Base-by-base conservation (phyloP, 495 filamentous ascomycete species). In the Emericellopsis terricola region DNA sequence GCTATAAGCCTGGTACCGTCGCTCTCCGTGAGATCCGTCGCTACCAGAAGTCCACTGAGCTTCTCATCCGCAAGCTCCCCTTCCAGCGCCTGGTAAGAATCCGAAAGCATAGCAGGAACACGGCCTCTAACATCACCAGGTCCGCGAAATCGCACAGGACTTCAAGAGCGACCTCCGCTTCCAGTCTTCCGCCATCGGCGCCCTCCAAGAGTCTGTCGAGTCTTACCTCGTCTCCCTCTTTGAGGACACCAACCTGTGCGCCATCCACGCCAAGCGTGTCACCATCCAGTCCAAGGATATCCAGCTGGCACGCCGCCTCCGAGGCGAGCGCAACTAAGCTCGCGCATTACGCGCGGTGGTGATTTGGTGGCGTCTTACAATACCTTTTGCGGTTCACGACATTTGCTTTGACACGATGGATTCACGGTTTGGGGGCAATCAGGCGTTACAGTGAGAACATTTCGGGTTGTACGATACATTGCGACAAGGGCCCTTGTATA, bases 21-120 rank as follows among this genome's bases (percentile, higher is more conserved):
- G 89, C 89, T 86, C 89, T 99, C 51, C 89, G 89, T 87, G 89
- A 99, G 72, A 99, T 99, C 60, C 91, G 89, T 86, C 89, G 89
- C 56, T 99, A 99, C 78, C 89, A 99, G 76, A 99, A 99, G 76
- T 94, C 85, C 48, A 99, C 89, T 52, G 89, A 99, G 82, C 87
- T 99, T 41, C 64, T 99, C 51, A 99, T 99, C 76, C 89, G 89
- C 76, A 99, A 99, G 83, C 84, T 99, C 50, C 89, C 89, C 56
- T 99, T 99, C 81, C 89, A 99, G 76, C 91, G 89, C 69, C 73
- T 99, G 54, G 89, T 65, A 60, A 54, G 61, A 57, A 31, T 15
- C 15, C 17, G 29, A 11, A 26, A 1, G n/a, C 23, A 8, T 3
- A 27, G 5, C 33, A 1, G 8, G 19, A 27, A 38, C 16, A 29